phyloP scores from a whole-genome alignment of 257 asterid genomes.

The Dorcoceras hygrometricum region DNA sequence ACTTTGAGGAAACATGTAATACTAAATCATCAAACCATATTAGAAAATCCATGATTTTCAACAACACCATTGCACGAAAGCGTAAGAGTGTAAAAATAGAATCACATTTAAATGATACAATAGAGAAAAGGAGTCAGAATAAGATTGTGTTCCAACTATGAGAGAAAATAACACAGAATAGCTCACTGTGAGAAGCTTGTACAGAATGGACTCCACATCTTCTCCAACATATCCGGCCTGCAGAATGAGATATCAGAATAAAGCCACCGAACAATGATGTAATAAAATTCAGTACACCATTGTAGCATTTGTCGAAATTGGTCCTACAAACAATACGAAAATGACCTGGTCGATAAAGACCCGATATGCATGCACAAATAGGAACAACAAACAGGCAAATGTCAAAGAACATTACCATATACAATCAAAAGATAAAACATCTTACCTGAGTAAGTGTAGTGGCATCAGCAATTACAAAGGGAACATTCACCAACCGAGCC shows the following conservation, averaged over 20 bases:
- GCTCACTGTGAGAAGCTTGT: conserved; percentile 85
- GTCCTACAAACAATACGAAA: conserved; percentile 6
- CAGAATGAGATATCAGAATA: conserved; percentile 27
- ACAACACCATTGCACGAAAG: background rate
- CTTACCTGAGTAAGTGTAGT: conserved; percentile 98
- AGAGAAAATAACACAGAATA: background rate
- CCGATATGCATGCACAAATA: background rate
- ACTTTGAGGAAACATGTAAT: background rate
- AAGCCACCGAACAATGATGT: conserved; percentile 5
- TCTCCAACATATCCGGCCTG: conserved; percentile 99
- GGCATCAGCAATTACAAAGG: conserved; percentile 98
- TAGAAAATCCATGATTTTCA: background rate
- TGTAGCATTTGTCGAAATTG: conserved; percentile 5
- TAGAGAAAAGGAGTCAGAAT: conserved; percentile 7
- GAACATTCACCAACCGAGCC: conserved; percentile 96
- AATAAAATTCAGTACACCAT: conserved; percentile 11
- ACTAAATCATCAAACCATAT: background rate
- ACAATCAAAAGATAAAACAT: conserved; percentile 19
- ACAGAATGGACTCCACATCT: conserved; percentile 96
- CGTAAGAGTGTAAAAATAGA: background rate
- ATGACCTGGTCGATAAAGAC: background rate
- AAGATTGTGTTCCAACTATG: background rate
- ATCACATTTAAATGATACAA: conserved; percentile 4
- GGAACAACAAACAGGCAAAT: conserved; percentile 1
- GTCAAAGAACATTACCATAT: background rate